Evolutionary conservation across 208 protist species (phyloP).

Genomic region (Crithidia fasciculata): DNA sequence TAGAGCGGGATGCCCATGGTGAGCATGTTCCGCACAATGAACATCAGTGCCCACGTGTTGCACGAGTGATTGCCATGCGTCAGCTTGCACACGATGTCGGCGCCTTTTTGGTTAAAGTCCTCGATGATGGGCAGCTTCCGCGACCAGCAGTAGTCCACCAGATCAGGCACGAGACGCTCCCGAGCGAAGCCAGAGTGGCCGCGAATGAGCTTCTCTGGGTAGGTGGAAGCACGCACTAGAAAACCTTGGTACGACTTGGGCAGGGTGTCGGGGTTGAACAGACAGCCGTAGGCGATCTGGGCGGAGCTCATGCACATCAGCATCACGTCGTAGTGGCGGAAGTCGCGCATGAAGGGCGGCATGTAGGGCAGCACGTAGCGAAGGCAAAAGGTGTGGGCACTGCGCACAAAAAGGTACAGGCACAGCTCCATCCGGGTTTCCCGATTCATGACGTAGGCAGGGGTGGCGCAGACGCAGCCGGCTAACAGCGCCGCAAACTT

Average conservation of each 20-base stretch:
- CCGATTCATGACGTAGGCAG: constrained; percentile 77
- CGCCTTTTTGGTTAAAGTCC: constrained; percentile 34
- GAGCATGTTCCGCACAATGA: constrained; percentile 65
- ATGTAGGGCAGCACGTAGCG: constrained; percentile 66
- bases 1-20: constrained; percentile 82
- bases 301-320: constrained; percentile 78
- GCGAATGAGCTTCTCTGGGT: constrained; percentile 67
- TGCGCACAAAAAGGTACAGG: constrained; percentile 82
- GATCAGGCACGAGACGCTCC: constrained; percentile 62
- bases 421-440: constrained; percentile 75
- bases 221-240: constrained; percentile 61
- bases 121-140: constrained; percentile 34
- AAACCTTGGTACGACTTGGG: constrained; percentile 80
- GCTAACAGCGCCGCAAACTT: constrained; percentile 54
- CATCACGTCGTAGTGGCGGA: constrained; percentile 83
- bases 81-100: constrained; percentile 49
- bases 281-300: constrained; percentile 78
- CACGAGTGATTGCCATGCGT: constrained; percentile 68
- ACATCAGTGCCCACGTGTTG: constrained; percentile 66
- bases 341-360: constrained; percentile 52
- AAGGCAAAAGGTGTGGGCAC: constrained; percentile 65
- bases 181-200: constrained; percentile 68
- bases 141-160: constrained; percentile 61
- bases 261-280: constrained; percentile 79
- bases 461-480: constrained; percentile 70